Base-by-base conservation (phyloP, 805 yeast genomes). In the Barnettozyma siamensis region DNA sequence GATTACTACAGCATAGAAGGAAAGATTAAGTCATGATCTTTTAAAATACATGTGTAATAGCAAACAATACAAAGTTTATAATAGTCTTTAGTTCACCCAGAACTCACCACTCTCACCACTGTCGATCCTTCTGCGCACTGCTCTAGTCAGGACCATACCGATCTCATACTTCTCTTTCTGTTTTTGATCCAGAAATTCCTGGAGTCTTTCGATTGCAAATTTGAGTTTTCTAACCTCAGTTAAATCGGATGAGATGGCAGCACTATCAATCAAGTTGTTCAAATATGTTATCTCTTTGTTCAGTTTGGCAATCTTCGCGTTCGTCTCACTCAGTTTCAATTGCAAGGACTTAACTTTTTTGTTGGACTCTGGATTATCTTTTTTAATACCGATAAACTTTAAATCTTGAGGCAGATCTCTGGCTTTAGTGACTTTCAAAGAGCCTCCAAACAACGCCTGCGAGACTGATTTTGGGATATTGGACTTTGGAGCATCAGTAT, bases 121-220 rank as follows among this genome's bases (percentile, higher is more conserved):
- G 44, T 66, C 66, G 24, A 67, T 65, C 42, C 67, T 58, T 35
- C 58, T 63, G 50, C 73, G 61, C 33, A 68, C 51, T 19, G 66
- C 64, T 34, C 71, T 59, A 19, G 71, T 65, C 29, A 69, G 44
- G 33, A 56, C 49, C 6, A 67, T 65, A 13, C 72, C 73, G 4
- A 65, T 51, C 31, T 68, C 73, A 48, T 69, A 67, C 46, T 63
- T 64, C 48, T 67, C 68, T 50, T 67, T 69, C 35, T 59, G 62
- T 48, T 69, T 67, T 35, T 57, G 59, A 37, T 69, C 73, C 15
- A 66, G 48, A 35, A 62, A 69, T 28, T 62, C 65, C 43, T 68
- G 66, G 31, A 69, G 44, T 47, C 60, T 63, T 15, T 45, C 54
- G 21, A 67, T 57, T 9, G 72, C 73, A 15, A 47, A 49, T 36